phyloP scores from a whole-genome alignment of 1,139 yeast species.

The Suhomyces chickasaworum region DNA sequence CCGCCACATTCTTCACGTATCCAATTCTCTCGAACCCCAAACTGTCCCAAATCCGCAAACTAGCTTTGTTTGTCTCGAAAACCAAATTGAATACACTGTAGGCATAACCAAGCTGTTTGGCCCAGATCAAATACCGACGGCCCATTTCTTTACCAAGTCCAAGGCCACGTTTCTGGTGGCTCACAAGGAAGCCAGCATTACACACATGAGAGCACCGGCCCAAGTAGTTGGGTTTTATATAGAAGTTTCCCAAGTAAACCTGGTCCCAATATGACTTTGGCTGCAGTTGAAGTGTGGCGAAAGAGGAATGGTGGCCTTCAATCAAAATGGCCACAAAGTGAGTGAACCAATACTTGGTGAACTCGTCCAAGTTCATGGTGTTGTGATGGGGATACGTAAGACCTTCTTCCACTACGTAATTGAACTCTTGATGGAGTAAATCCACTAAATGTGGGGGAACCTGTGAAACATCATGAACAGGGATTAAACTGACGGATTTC shows the following conservation, averaged over 20 bases:
- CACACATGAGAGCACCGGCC: slow-evolving; percentile 81
- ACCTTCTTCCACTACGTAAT: slow-evolving; percentile 52
- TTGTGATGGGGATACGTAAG: slow-evolving; percentile 48
- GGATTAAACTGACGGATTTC: slow-evolving; percentile 37
- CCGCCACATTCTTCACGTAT: slow-evolving; percentile 63
- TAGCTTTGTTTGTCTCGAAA: slow-evolving; percentile 69
- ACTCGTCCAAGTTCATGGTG: slow-evolving; percentile 32
- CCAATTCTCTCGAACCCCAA: slow-evolving; percentile 79
- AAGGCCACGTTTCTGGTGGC: slow-evolving; percentile 54
- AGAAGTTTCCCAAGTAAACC: slow-evolving; percentile 64
- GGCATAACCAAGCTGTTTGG: slow-evolving; percentile 69
- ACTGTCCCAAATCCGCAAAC: slow-evolving; percentile 70
- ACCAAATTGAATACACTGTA: slow-evolving; percentile 85
- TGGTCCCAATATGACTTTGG: slow-evolving; percentile 35
- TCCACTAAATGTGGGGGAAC: slow-evolving; percentile 41
- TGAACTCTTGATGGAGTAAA: slow-evolving; percentile 41
- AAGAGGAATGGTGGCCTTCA: slow-evolving; percentile 34
- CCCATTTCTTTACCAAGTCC: slow-evolving; percentile 69
- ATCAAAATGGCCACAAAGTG: slow-evolving; percentile 49
- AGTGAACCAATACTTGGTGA: slow-evolving; percentile 45
- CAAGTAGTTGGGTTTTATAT: slow-evolving; percentile 74
- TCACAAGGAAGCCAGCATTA: slow-evolving; percentile 77
- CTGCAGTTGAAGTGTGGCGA: slow-evolving; percentile 20
- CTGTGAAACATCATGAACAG: slow-evolving; percentile 29
- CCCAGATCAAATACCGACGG: slow-evolving; percentile 58